Evolutionary conservation across 768 basidiomycete species (phyloP), one percentile per base, ranked within the genome.

Genomic region (Russula dissimulans): DNA sequence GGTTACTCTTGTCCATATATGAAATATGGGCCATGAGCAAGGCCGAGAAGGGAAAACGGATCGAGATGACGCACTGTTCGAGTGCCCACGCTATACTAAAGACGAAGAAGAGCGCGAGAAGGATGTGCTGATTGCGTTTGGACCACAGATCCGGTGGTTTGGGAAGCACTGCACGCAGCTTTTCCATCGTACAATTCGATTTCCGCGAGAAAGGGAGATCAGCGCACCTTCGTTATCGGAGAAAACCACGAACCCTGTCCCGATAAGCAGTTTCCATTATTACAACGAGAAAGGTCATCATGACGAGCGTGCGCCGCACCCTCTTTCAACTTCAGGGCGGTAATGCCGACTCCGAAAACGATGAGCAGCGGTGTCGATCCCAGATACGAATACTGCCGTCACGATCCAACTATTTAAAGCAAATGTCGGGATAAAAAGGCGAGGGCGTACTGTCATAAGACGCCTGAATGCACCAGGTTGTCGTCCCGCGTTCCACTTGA

Each of bases 381-480:
- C n/a, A 90, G 72, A 69, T 90, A 91, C n/a, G 87, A 86, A 74
- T 91, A 91, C 73, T 89, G 79, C 3, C 7, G 9, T 15, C 3
- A 7, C 22, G 38, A 38, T 8, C n/a, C 18, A 9, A 26, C 53
- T 36, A 36, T 57, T n/a, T 51, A 38, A 34, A 38, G n/a, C 14
- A 42, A 26, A 26, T 52, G 15, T 38, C 17, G 12, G 54, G 36
- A 41, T 15, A 4, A 45, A 34, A 45, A 42, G 6, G 36, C 4
- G 15, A 14, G 31, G 4, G 31, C n/a, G 77, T 68, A 90, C 87
- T n/a, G 87, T 91, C 90, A 92, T 92, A 68, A 92, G 79, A 53
- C 91, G 79, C 73, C 87, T 91, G 80, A 92, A 92, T 12, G 89
- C 83, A 57, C 90, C 90, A 58, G 86, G 87, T 69, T 88, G 87